A percentile compares a stretch with the other conserved stretches of the same genome.
Evolutionary conservation across 2,329 filamentous ascomycete genomes (phyloP).

Genomic region (Pleochaeta shiraiana): DNA sequence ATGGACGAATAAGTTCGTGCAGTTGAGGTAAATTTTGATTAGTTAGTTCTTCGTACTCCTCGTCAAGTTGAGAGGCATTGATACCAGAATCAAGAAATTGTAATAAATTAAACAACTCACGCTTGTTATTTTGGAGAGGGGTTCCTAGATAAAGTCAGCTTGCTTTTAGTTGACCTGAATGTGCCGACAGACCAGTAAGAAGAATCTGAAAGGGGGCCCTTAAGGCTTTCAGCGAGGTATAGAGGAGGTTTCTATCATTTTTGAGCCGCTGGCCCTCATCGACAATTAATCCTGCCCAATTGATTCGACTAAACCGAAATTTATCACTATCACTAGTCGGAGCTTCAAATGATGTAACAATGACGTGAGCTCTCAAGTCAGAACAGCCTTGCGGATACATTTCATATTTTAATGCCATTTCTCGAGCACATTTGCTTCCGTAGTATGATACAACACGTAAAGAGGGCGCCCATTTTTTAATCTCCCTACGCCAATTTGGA

Average conservation of each 20-base stretch:
- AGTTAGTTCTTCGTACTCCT: conserved; percentile 54
- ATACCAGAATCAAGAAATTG: conserved; percentile 65
- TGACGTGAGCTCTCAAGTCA: conserved; percentile 68
- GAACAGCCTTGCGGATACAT: conserved; percentile 47
- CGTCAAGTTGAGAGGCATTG: conserved; percentile 51
- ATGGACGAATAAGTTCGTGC: conserved; percentile 60
- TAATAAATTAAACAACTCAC: conserved; percentile 88
- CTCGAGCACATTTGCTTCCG: conserved; percentile 51
- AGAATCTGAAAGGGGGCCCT: conserved; percentile 67
- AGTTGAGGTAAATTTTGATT: conserved; percentile 62
- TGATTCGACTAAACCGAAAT: conserved; percentile 42
- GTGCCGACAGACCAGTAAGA: conserved; percentile 44
- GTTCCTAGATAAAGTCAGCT: conserved; percentile 28
- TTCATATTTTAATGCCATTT: conserved; percentile 62
- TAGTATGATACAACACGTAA: conserved; percentile 86
- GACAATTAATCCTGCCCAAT: conserved; percentile 75
- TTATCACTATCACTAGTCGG: conserved; percentile 51
- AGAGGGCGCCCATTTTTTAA: conserved; percentile 78
- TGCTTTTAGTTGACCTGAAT: conserved; percentile 46
- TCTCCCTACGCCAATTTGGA: conserved; percentile 92
- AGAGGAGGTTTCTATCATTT: conserved; percentile 71
- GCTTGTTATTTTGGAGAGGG: conserved; percentile 84
- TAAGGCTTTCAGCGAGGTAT: conserved; percentile 48
- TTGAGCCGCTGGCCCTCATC: conserved; percentile 94
- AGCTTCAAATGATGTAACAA: conserved; percentile 89